Percentiles rank a stretch among this genome's conserved stretches.
These are phyloP conservation scores for Phascolomyces articulosus DNA, from an alignment of 371 early-diverging fungal species.

Conservation along the genomic window DNA sequence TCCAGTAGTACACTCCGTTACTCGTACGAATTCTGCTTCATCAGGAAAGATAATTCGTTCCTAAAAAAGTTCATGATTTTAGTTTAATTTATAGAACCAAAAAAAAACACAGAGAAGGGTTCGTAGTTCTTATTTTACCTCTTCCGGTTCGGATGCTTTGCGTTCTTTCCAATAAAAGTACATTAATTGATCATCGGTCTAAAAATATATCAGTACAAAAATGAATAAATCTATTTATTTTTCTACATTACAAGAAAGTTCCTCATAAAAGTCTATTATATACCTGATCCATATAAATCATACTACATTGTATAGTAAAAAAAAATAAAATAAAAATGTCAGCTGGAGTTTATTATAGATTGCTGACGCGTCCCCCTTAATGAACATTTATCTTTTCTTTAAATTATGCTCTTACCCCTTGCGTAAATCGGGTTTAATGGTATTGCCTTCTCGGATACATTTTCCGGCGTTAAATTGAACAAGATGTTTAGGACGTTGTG, in stretches of 20 bases:
- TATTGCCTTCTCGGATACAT: constrained; percentile 67
- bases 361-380: constrained; percentile 15
- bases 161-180: constrained; percentile 83
- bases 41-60: constrained; percentile 81
- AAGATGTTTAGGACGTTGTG: constrained; percentile 31
- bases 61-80: constrained; percentile 14
- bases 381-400: too few species aligned
- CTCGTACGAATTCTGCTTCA: constrained; percentile 72
- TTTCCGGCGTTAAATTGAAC: constrained; percentile 82
- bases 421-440: constrained; percentile 71
- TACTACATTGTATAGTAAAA: constrained; percentile 20
- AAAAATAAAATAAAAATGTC: background rate
- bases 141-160: constrained; percentile 48
- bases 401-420: constrained; percentile 57
- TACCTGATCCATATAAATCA: constrained; percentile 62
- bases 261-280: background rate
- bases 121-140: too few species aligned
- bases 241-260: too few species aligned
- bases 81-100: too few species aligned
- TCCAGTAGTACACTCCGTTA: constrained; percentile 69
- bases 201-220: background rate
- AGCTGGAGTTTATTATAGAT: background rate
- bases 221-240: too few species aligned
- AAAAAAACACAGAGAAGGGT: too few species aligned
- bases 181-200: constrained; percentile 70